Evolutionary conservation across 1,284 basidiomycete genomes (phyloP), one percentile per base, ranked within the genome.

Genomic region (Pterulicium gracile): DNA sequence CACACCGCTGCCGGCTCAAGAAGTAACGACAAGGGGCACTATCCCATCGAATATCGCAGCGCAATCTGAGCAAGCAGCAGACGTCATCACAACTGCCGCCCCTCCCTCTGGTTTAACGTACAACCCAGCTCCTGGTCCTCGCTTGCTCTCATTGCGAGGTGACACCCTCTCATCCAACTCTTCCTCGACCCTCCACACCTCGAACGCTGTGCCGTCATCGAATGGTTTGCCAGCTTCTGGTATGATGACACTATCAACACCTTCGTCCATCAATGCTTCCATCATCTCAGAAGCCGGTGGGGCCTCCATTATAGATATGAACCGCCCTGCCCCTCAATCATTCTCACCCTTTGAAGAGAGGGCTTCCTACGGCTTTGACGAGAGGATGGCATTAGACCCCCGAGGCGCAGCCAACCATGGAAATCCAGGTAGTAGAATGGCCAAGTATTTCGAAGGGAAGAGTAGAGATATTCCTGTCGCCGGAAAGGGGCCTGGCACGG

Each of bases 401-500:
- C n/a, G 5, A 17, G 36, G 7, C 36, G 36, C n/a, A 39, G 15
- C 7, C 36, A 39, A 17, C 15, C 15, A 7, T 32, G 36, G 36
- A 4, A 39, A 39, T 17, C 36, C 36, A 60, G 84, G 84, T 23
- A 88, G 85, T 57, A 77, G 85, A 21, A 83, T 88, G 58, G 85
- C 84, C 23, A 88, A 87, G 58, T 86, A 87, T 58, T 88, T 87
- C 51, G 86, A 88, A 53, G 70, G 70, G n/a, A 87, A 84, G 60
- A 58, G 61, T 24, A 73, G 75, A 52, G 81, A 84, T 4, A 48
- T 49, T 39, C 52, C 43, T 50, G 50, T 4, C 20, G 42, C 12
- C 20, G 42, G 7, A 4, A 43, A 22, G 19, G 20, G 10, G 12
- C 10, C 42, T 7, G 20, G 42, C 10, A 7, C 36, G n/a, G 36